Evolutionary conservation across 2,329 filamentous ascomycete genomes (phyloP).

Genomic region (Alternaria arbusti): DNA sequence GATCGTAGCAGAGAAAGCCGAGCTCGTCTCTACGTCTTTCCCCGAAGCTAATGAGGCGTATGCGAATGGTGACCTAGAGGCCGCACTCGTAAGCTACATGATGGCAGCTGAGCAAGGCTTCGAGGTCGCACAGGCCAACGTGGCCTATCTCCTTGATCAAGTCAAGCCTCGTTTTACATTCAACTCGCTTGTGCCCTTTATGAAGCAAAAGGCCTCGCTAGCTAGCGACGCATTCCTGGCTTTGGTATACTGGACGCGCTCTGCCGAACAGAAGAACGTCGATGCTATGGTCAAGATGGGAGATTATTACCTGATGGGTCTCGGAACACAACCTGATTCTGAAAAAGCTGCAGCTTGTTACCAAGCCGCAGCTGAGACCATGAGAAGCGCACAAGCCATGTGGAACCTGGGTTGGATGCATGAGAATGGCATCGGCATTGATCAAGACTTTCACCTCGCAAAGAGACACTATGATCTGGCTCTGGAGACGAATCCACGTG

Average conservation of each 20-base stretch:
- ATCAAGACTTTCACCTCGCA: slow-evolving; percentile 95
- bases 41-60: slow-evolving; percentile 83
- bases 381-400: slow-evolving; percentile 90
- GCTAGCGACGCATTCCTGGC: slow-evolving; percentile 70
- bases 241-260: slow-evolving; percentile 93
- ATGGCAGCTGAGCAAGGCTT: slow-evolving; percentile 93
- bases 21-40: slow-evolving; percentile 82
- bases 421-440: slow-evolving; percentile 90
- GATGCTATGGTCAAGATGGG: slow-evolving; percentile 98
- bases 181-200: slow-evolving; percentile 59
- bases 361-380: slow-evolving; percentile 85
- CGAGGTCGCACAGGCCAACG: slow-evolving; percentile 86
- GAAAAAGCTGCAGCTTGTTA: slow-evolving; percentile 95
- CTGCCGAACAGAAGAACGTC: slow-evolving; percentile 89
- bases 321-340: slow-evolving; percentile 71
- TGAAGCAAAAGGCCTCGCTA: slow-evolving; percentile 52
- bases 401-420: slow-evolving; percentile 99
- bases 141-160: slow-evolving; percentile 84
- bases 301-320: slow-evolving; percentile 89
- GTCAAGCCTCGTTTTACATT: slow-evolving; percentile 58
- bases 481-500: slow-evolving; percentile 80
- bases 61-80: slow-evolving; percentile 77
- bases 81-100: slow-evolving; percentile 80
- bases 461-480: slow-evolving; percentile 96
- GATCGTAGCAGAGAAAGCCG: slow-evolving; percentile 88